phyloP scores from a whole-genome alignment of 352 stramenopile genomes.

The Phytopythium oedochilum region DNA sequence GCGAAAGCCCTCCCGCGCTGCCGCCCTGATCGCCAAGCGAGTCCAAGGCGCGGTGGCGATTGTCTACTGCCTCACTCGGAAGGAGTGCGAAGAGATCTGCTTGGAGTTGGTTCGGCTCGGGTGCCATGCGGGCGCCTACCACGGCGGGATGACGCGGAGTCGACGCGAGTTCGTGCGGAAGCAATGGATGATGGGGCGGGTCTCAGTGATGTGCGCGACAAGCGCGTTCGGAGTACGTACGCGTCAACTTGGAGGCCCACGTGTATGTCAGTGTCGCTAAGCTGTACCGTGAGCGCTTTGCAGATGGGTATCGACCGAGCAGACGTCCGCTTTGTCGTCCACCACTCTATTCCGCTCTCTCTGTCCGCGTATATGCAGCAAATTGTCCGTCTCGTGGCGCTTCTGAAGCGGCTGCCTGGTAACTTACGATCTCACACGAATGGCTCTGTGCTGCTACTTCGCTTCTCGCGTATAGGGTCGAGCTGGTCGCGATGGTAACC shows the following conservation, averaged over 20 bases:
- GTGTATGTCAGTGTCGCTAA: not conserved
- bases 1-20: slow-evolving; percentile 26
- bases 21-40: slow-evolving; percentile 22
- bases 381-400: slow-evolving; percentile 35
- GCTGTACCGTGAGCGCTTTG: slow-evolving; percentile 2
- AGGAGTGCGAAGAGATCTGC: slow-evolving; percentile 58
- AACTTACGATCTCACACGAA: not conserved
- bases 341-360: slow-evolving; percentile 64
- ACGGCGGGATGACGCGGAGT: slow-evolving; percentile 49
- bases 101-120: slow-evolving; percentile 45
- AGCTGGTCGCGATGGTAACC: slow-evolving; percentile 56
- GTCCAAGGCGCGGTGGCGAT: slow-evolving; percentile 37
- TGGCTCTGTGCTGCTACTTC: not conserved
- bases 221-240: slow-evolving; percentile 65
- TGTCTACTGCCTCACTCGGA: slow-evolving; percentile 74
- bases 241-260: not conserved
- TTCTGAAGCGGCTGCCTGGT: not conserved
- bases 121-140: slow-evolving; percentile 60
- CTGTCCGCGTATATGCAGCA: slow-evolving; percentile 71
- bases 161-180: slow-evolving; percentile 68
- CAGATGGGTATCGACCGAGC: slow-evolving; percentile 81
- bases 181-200: slow-evolving; percentile 72
- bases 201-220: slow-evolving; percentile 74
- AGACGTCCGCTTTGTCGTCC: slow-evolving; percentile 73
- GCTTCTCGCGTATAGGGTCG: slow-evolving; percentile 31